Percentiles rank a stretch among this genome's conserved stretches.
These are phyloP conservation scores for Marasmius oreades DNA, from an alignment of 1,284 basidiomycete genomes.

Conservation along the genomic window DNA sequence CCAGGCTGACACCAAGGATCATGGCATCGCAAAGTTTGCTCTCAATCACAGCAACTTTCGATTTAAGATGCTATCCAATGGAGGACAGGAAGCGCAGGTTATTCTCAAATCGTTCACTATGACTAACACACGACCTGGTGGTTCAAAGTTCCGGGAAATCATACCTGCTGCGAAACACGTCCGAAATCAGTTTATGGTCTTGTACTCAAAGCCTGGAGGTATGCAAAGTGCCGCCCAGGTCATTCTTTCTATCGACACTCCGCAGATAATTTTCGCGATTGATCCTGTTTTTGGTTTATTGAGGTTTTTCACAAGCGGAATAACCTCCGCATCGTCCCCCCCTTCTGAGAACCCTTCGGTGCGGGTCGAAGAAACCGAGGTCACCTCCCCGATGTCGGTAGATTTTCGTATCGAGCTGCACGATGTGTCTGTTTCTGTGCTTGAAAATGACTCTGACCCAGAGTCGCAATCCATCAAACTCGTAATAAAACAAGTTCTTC, in stretches of 20 bases:
- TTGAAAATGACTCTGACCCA: constrained; percentile 81
- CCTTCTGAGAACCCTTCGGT: constrained; percentile 4
- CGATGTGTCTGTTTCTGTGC: constrained; percentile 85
- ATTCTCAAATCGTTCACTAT: constrained; percentile 90
- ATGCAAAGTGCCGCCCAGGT: constrained; percentile 60
- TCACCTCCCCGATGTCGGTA: constrained; percentile 25
- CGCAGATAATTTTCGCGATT: constrained; percentile 90
- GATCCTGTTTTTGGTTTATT: constrained; percentile 90
- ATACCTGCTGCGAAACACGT: constrained; percentile 89
- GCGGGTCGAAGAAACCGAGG: not conserved
- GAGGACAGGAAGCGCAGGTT: constrained; percentile 84
- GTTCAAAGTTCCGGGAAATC: constrained; percentile 90
- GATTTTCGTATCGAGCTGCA: constrained; percentile 89
- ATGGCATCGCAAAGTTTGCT: constrained; percentile 86
- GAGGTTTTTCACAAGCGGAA: constrained; percentile 79
- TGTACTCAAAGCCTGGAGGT: constrained; percentile 78
- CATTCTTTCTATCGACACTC: constrained; percentile 90
- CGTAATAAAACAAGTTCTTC: constrained; percentile 79
- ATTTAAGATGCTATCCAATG: constrained; percentile 82
- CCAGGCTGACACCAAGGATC: constrained; percentile 63
- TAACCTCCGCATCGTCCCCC: constrained; percentile 30
- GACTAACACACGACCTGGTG: constrained; percentile 82
- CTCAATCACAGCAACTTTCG: constrained; percentile 80
- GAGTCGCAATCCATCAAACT: constrained; percentile 89
- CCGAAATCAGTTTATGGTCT: constrained; percentile 93